Conservation (phyloP, 2,329 filamentous ascomycete genomes). For the Aspergillus pseudonomiae region DNA sequence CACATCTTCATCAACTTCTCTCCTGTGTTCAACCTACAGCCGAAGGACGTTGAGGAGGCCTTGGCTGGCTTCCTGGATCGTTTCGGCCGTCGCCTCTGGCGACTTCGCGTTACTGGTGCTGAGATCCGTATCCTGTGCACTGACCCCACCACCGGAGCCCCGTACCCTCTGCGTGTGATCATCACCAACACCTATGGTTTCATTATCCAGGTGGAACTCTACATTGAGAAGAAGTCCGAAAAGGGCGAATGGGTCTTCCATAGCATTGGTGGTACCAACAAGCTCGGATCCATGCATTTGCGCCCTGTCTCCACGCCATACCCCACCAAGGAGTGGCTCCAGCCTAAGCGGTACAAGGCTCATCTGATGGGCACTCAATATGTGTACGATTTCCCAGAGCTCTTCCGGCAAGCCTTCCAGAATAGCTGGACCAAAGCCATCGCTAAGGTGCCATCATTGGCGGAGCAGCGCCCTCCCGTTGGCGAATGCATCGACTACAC, state of each 20-base stretch:
- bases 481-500: slow-evolving; percentile 93
- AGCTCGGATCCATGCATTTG: slow-evolving; percentile 94
- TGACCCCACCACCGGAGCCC: slow-evolving; percentile 77
- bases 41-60: slow-evolving; percentile 86
- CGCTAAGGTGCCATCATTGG: slow-evolving; percentile 72
- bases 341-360: slow-evolving; percentile 99
- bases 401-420: slow-evolving; percentile 97
- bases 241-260: slow-evolving; percentile 99
- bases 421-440: slow-evolving; percentile 85
- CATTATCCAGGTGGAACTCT: slow-evolving; percentile 96
- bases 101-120: slow-evolving; percentile 92
- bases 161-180: slow-evolving; percentile 90
- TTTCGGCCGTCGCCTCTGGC: slow-evolving; percentile 92
- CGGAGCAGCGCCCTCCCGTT: slow-evolving; percentile 77
- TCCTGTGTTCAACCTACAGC: slow-evolving; percentile 89
- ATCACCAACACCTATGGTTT: slow-evolving; percentile 99
- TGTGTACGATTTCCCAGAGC: slow-evolving; percentile 98
- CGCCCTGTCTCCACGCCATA: slow-evolving; percentile 90
- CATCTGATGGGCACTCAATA: slow-evolving; percentile 99
- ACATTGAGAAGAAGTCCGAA: slow-evolving; percentile 96
- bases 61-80: slow-evolving; percentile 94
- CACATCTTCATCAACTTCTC: slow-evolving; percentile 99
- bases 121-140: slow-evolving; percentile 99
- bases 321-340: slow-evolving; percentile 96
- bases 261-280: slow-evolving; percentile 91